A percentile compares a stretch with the other conserved stretches of the same genome.
Evolutionary conservation across 352 stramenopile species (phyloP).

Genomic region (Globisporangium parvum): DNA sequence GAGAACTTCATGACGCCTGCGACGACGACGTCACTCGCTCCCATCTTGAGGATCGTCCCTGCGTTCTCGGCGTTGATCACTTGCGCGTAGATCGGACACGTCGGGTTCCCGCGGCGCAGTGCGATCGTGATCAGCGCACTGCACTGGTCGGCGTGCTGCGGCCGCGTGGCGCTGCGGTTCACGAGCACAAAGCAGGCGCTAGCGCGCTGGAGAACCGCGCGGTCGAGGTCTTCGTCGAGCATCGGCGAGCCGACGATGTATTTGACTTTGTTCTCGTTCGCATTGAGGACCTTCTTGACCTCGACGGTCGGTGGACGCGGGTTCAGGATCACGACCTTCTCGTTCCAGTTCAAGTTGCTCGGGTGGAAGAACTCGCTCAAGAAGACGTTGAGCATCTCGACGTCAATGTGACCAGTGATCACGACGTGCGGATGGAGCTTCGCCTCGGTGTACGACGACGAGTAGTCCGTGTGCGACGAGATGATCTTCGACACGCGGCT

Average conservation of each 20-base stretch:
- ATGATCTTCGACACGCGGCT: constrained; percentile 72
- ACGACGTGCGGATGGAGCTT: constrained; percentile 77
- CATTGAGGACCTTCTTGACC: constrained; percentile 74
- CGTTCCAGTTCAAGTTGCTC: constrained; percentile 81
- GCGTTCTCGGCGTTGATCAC: constrained; percentile 67
- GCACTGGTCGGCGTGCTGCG: constrained; percentile 65
- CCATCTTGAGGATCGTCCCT: constrained; percentile 65
- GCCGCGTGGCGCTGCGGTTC: constrained; percentile 39
- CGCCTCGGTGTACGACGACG: constrained; percentile 59
- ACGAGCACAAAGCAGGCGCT: constrained; percentile 70
- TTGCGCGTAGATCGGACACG: constrained; percentile 71
- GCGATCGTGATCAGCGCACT: constrained; percentile 72
- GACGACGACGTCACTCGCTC: constrained; percentile 64
- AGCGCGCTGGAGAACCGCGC: constrained; percentile 43
- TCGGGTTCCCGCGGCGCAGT: constrained; percentile 55
- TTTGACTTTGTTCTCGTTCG: constrained; percentile 68
- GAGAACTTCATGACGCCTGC: constrained; percentile 69
- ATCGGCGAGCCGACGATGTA: constrained; percentile 82
- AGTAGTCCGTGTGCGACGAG: constrained; percentile 76
- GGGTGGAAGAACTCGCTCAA: constrained; percentile 83
- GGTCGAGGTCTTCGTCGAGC: constrained; percentile 67
- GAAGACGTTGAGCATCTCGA: constrained; percentile 56
- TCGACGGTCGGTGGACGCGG: constrained; percentile 46
- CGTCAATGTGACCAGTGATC: constrained; percentile 65
- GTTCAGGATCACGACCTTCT: constrained; percentile 75